Base-by-base conservation (phyloP, 495 filamentous ascomycete genomes). In the Lichina pygmaea region DNA sequence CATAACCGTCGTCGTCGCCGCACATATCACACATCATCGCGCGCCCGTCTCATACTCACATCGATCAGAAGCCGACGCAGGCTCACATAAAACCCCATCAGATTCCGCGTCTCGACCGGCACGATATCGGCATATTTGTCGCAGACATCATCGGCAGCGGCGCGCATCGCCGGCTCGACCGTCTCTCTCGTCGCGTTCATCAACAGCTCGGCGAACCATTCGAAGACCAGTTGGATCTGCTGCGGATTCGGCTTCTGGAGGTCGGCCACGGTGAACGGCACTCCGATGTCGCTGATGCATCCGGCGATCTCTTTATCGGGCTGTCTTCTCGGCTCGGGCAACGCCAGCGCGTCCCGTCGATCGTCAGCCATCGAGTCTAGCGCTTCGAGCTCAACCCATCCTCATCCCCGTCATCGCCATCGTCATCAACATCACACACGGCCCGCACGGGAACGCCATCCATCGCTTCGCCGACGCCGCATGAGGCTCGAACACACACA, bases 281-380 rank as follows among this genome's bases (percentile, higher is more conserved):
- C 80, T 41, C 85, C 86, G 46, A 95, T 89, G 57, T 95, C 89
- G 59, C 74, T 86, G 64, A 97, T 92, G 60, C 89, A 97, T 54
- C 79, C 84, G 53, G 85, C 83, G 45, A 97, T 94, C 58, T 95
- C 89, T 52, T 70, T 71, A 55, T 94, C 85, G 36, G 71, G 62
- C 75, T 77, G 48, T 43, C 31, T 5, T 24, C 4, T 24, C 15
- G 15, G 13, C 3, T 42, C 30, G 13, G n/a, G 24, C 24, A 31
- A 2, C n/a, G 42, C n/a, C 39, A 34, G 38, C 15, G 67, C 58
- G 53, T 57, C 10, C n/a, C n/a, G 24, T 24, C 24, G 24, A 30
- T n/a, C 12, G 12, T 12, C 13, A 30, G 12, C 13, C 24, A 2
- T n/a, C 2, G 12, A 13, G 42, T 30, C 9, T 46, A 2, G 16